Base-by-base conservation (phyloP, 2,329 filamentous ascomycete species). In the Akanthomyces lecanii region DNA sequence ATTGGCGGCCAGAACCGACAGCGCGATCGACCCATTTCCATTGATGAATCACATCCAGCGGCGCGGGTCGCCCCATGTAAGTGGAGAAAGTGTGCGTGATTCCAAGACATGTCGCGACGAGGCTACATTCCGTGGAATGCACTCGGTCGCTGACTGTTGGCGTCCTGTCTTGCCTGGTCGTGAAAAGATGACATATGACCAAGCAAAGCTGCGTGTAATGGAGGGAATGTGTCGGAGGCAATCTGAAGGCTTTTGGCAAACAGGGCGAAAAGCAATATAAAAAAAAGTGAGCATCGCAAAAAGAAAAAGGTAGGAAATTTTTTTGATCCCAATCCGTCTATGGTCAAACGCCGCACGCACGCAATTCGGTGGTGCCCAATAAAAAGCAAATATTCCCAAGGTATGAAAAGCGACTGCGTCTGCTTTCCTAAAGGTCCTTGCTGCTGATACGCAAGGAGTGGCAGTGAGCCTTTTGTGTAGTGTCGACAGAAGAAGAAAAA, bases 391-490 rank as follows among this genome's bases (percentile, higher is more conserved):
- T 38, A 36, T 56, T 50, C 60, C 60, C 52, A 33, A 47, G 44
- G 40, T 21, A 36, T 61, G 36, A 30, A 60, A 52, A 38, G 57
- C 23, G 36, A 44, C 57, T 42, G 23, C 36, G 57, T 51, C 57
- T 2, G 30, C 51, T 55, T 40, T 62, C 52, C 28, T 4, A 5
- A 21, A 36, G 18, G 23, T 53, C 63, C 69, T 71, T 73, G 72
- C 72, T 74, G 71, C 75, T 76, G 73, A 71, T 71, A 74, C 74
- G 73, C 74, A 73, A 75, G 69, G 67, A 65, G 66, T 75, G 73
- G 74, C 75, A 71, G 67, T 63, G 74, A 73, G 74, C 73, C 74
- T 69, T 66, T 67, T 70, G 69, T 75, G 68, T 74, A 73, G 44
- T 73, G 67, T 63, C 70, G 69, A 70, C 71, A 65, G 70, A 70